phyloP scores from a whole-genome alignment of 257 asterid genomes.

The Dorcoceras hygrometricum region DNA sequence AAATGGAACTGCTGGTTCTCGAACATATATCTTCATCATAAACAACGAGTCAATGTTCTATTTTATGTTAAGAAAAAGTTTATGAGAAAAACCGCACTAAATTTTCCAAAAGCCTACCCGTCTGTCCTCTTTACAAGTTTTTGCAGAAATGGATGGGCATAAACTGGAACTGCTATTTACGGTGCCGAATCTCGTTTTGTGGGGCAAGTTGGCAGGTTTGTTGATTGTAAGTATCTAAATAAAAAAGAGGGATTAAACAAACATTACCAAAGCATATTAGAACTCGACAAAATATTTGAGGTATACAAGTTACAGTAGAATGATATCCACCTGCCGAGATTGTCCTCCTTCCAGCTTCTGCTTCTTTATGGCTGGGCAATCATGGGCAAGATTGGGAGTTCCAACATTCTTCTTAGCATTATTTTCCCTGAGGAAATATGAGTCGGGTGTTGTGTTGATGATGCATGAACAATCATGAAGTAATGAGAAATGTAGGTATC shows the following conservation, averaged over 20 bases:
- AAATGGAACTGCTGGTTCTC: slow-evolving; percentile 69
- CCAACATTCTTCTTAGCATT: slow-evolving; percentile 45
- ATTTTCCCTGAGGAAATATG: slow-evolving; percentile 39
- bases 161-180: slow-evolving; percentile 40
- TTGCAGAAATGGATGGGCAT: slow-evolving; percentile 41
- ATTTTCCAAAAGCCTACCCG: slow-evolving; percentile 39
- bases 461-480: neutral
- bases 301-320: neutral
- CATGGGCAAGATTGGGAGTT: slow-evolving; percentile 66
- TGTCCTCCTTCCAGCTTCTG: slow-evolving; percentile 90
- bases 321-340: slow-evolving; percentile 57
- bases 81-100: neutral
- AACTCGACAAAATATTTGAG: neutral
- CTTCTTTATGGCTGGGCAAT: slow-evolving; percentile 84
- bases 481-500: neutral
- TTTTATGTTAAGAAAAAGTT: neutral
- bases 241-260: neutral
- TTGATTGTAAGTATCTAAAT: slow-evolving; percentile 70
- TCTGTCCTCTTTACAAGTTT: slow-evolving; percentile 62
- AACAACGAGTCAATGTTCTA: slow-evolving; percentile 17
- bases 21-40: slow-evolving; percentile 56
- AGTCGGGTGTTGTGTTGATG: slow-evolving; percentile 15
- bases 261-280: neutral
- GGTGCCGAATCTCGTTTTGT: slow-evolving; percentile 66
- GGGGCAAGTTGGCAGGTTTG: slow-evolving; percentile 63